A percentile compares a stretch with the other conserved stretches of the same genome.
phyloP scores from a whole-genome alignment of 2,329 filamentous ascomycete genomes.

The Xylaria sp. region DNA sequence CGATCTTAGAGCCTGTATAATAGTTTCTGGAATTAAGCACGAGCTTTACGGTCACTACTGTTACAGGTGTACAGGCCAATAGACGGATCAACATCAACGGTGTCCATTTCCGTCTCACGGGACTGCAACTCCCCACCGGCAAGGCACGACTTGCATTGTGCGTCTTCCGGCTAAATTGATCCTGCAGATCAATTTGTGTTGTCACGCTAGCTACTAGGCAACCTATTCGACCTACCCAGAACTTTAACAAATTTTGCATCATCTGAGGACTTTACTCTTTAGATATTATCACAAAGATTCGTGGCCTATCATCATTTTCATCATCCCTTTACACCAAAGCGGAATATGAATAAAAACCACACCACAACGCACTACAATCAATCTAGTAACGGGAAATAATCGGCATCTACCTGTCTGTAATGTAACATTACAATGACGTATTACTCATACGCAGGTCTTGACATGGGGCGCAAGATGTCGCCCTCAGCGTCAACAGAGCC shows the following conservation, averaged over 20 bases:
- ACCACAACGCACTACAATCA: neutral
- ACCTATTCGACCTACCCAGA: slow-evolving; percentile 1
- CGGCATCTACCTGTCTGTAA: neutral
- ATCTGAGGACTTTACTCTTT: neutral
- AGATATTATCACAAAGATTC: neutral
- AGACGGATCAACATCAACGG: neutral
- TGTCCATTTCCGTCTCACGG: slow-evolving; percentile 27
- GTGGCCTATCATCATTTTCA: neutral
- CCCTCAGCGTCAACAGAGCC: neutral
- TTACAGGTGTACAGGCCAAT: neutral
- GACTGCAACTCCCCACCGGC: slow-evolving; percentile 9
- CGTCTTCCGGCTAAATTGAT: slow-evolving; percentile 30
- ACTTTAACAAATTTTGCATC: neutral
- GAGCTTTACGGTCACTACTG: neutral
- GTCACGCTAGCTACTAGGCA: slow-evolving; percentile 10
- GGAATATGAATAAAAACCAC: neutral
- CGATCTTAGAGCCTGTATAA: neutral
- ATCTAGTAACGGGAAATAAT: neutral
- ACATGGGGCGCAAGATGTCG: neutral
- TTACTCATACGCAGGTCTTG: neutral
- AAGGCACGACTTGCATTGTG: slow-evolving; percentile 3
- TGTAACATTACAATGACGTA: neutral
- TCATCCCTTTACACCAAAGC: neutral
- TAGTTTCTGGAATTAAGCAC: neutral
- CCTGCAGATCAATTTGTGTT: slow-evolving; percentile 26